Evolutionary conservation across 2,329 filamentous ascomycete species (phyloP).

Genomic region (Amauroascus niger): DNA sequence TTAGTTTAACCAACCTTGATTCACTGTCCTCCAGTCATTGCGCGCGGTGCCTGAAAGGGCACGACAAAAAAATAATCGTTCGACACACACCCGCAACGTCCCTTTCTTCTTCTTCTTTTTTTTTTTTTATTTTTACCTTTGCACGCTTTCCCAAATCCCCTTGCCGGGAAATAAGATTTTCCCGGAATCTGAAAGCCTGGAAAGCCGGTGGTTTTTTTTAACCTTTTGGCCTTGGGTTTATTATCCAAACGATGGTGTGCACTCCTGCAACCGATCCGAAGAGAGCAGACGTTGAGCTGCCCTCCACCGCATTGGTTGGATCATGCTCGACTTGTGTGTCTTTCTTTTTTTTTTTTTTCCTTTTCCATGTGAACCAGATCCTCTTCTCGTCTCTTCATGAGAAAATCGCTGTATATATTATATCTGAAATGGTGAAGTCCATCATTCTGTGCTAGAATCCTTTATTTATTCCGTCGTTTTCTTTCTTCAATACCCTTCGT

Average conservation of each 20-base stretch:
- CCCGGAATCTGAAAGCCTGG: neutral
- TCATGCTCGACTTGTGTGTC: neutral
- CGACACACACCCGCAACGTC: slow-evolving; percentile 1
- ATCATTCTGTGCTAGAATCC: neutral
- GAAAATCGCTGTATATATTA: neutral
- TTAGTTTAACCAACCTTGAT: too few relatives aligned
- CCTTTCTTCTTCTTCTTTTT: neutral
- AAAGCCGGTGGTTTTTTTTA: neutral
- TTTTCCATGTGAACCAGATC: slow-evolving; percentile 12
- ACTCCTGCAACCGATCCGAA: slow-evolving; percentile 1
- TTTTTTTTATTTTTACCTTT: neutral
- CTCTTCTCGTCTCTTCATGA: neutral
- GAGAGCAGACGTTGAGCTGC: neutral
- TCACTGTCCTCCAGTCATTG: slow-evolving; percentile 6
- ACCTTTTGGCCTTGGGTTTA: neutral
- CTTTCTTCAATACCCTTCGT: neutral
- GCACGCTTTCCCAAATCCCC: too few relatives aligned
- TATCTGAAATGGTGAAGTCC: neutral
- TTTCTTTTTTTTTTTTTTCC: neutral
- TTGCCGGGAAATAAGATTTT: too few relatives aligned
- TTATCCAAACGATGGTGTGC: slow-evolving; percentile 12
- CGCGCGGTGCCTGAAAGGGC: slow-evolving; percentile 12
- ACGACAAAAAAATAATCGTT: neutral
- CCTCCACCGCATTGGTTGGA: slow-evolving; percentile 13
- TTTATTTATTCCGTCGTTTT: neutral